Base-by-base conservation (phyloP, 148 eudicot species). In the Nyssa sinensis region DNA sequence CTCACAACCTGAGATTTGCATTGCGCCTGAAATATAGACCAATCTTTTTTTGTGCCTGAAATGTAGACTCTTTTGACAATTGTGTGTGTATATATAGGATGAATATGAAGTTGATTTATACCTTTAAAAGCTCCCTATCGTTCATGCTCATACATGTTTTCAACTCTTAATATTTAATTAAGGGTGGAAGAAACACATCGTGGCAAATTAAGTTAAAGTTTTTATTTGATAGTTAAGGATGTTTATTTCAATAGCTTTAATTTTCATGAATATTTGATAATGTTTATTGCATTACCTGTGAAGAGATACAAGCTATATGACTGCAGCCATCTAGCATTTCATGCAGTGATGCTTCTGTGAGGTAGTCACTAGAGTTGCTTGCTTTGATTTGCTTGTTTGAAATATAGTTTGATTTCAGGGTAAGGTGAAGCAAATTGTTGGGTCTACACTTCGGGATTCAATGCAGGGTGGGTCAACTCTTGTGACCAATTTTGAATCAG, bases 381-480 rank as follows among this genome's bases (percentile, higher is more conserved):
- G 51, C 17, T 44, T 44, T 44, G 51, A 44, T 44, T 14, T 44
- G 12, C 51, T 5, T 35, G 11, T 51, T 66, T 62, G 59, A 17
- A 32, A 63, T 23, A 55, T 29, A 35, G 14, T 59, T 70, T 66
- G 14, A 23, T 77, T 85, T 77, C 75, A 90, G 98, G 98, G 93
- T 5, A 93, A 93, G 75, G 98, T 90, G 77, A 93, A 93, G 85
- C 93, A 93, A 85, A 90, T 93, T 81, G 97, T 93, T 65, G 98
- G 96, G 58, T 93, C 98, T 34, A 93, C 98, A 37, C 90, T 93
- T 64, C 74, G 73, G 69, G 98, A 93, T 89, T 81, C 77, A 57
- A 79, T 87, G 58, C 90, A 83, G 61, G 86, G 76, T 62, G 80
- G 73, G 62, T 74, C 84, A 44, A 81, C 77, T 62, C 73, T 82